phyloP scores from a whole-genome alignment of 1,284 basidiomycete species.

The Ganoderma meredithae region DNA sequence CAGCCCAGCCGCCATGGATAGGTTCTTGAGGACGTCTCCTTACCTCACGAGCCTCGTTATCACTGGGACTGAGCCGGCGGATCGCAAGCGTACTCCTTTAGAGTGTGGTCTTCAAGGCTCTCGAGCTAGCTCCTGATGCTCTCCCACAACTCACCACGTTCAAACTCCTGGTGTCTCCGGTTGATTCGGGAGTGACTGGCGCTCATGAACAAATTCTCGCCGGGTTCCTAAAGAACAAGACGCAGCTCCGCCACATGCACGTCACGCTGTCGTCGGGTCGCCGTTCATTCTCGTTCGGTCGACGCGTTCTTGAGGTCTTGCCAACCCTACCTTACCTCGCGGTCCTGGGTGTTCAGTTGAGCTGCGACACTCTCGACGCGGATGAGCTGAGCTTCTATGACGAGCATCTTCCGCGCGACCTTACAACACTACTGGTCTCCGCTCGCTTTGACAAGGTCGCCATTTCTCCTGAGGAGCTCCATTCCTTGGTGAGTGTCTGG shows the following conservation, averaged over 20 bases:
- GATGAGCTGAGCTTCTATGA: neutral
- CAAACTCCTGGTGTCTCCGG: neutral
- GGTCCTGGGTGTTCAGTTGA: neutral
- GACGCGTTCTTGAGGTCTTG: neutral
- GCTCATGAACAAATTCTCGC: neutral
- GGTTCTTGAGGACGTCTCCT: neutral
- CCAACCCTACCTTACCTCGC: neutral
- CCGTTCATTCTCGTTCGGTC: neutral
- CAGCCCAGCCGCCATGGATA: neutral
- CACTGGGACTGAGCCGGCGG: neutral
- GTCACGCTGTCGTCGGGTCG: neutral
- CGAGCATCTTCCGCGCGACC: neutral
- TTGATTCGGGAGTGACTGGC: neutral
- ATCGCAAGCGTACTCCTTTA: neutral
- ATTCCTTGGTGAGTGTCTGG: neutral
- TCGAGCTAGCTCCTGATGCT: neutral
- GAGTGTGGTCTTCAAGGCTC: neutral
- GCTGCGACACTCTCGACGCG: too few species aligned
- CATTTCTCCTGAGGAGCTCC: neutral
- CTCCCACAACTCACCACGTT: neutral
- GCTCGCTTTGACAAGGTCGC: neutral
- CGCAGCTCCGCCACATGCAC: neutral
- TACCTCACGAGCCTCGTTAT: neutral
- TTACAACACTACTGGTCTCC: neutral
- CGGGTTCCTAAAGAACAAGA: neutral